These are phyloP conservation scores for Ophiostoma ips DNA, from an alignment of 2,329 filamentous ascomycete species.

Conservation along the genomic window DNA sequence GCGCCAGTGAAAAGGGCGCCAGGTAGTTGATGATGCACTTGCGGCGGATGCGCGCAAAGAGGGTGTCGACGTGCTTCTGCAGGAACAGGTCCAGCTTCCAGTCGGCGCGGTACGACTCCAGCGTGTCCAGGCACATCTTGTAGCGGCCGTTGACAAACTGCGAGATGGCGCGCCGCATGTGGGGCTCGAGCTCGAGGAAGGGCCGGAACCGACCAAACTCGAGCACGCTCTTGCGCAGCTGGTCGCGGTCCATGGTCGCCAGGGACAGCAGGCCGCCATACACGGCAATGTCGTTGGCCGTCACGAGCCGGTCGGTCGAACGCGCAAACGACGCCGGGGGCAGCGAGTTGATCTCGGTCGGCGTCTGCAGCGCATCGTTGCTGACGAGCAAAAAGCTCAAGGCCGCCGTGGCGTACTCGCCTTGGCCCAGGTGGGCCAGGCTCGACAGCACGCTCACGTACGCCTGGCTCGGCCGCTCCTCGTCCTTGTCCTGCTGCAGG, in stretches of 20 bases:
- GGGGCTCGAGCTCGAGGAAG: conserved; percentile 84
- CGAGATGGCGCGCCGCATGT: conserved; percentile 79
- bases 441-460: conserved; percentile 40
- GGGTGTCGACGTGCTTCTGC: conserved; percentile 51
- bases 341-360: conserved; percentile 48
- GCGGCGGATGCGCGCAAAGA: conserved; percentile 65
- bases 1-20: conserved; percentile 77
- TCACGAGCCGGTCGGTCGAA: no score
- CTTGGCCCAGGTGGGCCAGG: conserved; percentile 33
- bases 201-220: conserved; percentile 69
- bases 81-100: conserved; percentile 87
- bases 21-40: conserved; percentile 94
- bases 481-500: conserved; percentile 27
- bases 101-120: conserved; percentile 70
- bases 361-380: conserved; percentile 28
- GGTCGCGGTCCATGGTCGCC: conserved; percentile 70
- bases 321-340: no score
- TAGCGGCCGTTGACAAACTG: conserved; percentile 89
- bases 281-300: conserved; percentile 75
- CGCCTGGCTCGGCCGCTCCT: conserved; percentile 34
- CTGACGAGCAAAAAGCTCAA: conserved; percentile 48
- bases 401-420: conserved; percentile 49
- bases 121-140: conserved; percentile 64
- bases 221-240: conserved; percentile 62
- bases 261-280: conserved; percentile 86